Conservation (phyloP, 306 rosid genomes). For the Albizia julibrissin region DNA sequence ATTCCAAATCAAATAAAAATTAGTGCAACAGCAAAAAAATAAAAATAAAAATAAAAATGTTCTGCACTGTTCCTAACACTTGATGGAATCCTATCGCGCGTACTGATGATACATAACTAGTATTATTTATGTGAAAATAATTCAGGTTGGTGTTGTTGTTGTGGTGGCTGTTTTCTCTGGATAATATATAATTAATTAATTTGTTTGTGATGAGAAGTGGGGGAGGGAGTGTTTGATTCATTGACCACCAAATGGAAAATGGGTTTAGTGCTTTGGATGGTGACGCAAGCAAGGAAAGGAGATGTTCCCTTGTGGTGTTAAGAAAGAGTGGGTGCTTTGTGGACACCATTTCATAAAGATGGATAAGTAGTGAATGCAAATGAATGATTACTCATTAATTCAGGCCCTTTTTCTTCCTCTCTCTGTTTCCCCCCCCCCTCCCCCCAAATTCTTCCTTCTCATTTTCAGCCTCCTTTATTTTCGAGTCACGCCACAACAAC, state of each 20-base stretch:
- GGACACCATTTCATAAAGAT: slow-evolving; percentile 25
- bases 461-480: neutral
- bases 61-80: neutral
- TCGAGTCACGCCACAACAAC: neutral
- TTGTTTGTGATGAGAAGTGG: slow-evolving; percentile 34
- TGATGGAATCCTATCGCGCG: neutral
- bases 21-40: too few species aligned
- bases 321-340: slow-evolving; percentile 38
- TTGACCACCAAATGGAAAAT: slow-evolving; percentile 53
- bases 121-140: slow-evolving; percentile 1
- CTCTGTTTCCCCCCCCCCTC: too few species aligned
- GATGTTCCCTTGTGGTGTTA: slow-evolving; percentile 21
- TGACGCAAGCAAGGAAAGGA: slow-evolving; percentile 27
- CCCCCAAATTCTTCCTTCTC: neutral
- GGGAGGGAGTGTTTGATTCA: slow-evolving; percentile 53
- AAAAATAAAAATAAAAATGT: neutral
- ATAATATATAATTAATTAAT: neutral
- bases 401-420: neutral
- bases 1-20: neutral
- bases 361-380: neutral
- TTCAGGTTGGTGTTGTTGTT: neutral
- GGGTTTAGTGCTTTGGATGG: slow-evolving; percentile 45
- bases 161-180: neutral
- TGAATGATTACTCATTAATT: neutral
- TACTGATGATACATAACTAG: neutral